phyloP scores from a whole-genome alignment of 305 asterid genomes.

The Salvia sclarea region DNA sequence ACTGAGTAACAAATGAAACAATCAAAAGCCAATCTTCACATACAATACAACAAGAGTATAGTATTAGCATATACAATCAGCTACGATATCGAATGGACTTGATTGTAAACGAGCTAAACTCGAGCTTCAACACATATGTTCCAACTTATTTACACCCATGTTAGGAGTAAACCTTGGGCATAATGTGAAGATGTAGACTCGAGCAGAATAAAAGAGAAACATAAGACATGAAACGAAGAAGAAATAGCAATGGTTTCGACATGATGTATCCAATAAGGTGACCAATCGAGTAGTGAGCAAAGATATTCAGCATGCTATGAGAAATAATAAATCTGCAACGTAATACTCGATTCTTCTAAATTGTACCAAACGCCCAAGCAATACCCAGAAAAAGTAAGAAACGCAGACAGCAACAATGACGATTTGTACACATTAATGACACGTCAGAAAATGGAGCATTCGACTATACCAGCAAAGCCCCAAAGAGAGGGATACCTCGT shows the following conservation, averaged over 20 bases:
- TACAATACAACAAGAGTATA: neutral
- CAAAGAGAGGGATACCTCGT: neutral
- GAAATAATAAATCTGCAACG: neutral
- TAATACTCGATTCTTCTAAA: neutral
- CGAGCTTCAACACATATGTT: neutral
- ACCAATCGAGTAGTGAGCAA: too few relatives aligned
- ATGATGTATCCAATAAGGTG: too few relatives aligned
- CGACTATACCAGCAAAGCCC: neutral
- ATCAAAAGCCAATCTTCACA: neutral
- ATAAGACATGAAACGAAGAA: too few relatives aligned
- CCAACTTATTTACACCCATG: too few relatives aligned
- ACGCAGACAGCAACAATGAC: neutral
- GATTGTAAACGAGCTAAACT: neutral
- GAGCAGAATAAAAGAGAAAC: too few relatives aligned
- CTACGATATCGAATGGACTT: neutral
- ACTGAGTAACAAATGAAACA: neutral
- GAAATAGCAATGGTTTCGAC: too few relatives aligned
- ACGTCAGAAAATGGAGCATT: neutral
- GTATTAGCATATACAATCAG: neutral
- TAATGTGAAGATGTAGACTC: too few relatives aligned
- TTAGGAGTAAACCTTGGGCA: too few relatives aligned
- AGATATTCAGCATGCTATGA: too few relatives aligned
- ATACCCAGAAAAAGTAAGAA: neutral
- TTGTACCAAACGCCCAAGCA: neutral
- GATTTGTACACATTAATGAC: too few relatives aligned